These are phyloP conservation scores for Lagenidium giganteum DNA, from an alignment of 352 stramenopile genomes.

Conservation along the genomic window DNA sequence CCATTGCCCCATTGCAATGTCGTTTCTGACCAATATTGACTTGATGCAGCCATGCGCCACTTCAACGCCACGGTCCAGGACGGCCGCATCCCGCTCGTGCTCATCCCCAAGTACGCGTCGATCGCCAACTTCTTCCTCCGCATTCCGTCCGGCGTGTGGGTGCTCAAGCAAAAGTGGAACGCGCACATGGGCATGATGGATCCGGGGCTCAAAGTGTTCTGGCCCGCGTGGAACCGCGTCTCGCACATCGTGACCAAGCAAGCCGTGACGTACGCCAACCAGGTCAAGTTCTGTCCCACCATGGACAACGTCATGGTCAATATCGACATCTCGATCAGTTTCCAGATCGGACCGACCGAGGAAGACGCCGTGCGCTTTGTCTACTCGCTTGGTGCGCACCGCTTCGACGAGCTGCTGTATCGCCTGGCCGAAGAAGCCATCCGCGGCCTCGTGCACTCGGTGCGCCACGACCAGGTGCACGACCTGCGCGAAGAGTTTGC, in stretches of 20 bases:
- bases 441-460: slow-evolving; percentile 72
- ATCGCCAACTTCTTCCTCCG: slow-evolving; percentile 24
- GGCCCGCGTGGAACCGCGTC: slow-evolving; percentile 72
- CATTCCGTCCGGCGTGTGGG: slow-evolving; percentile 35
- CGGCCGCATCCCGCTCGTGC: slow-evolving; percentile 23
- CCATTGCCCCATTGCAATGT: neutral
- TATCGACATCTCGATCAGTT: slow-evolving; percentile 85
- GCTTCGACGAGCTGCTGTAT: slow-evolving; percentile 83
- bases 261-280: slow-evolving; percentile 75
- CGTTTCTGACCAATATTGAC: neutral
- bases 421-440: slow-evolving; percentile 74
- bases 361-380: slow-evolving; percentile 82
- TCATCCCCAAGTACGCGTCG: slow-evolving; percentile 19
- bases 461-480: slow-evolving; percentile 80
- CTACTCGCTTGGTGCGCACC: slow-evolving; percentile 72
- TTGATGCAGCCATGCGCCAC: slow-evolving; percentile 18
- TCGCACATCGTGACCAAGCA: slow-evolving; percentile 87
- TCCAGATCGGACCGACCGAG: slow-evolving; percentile 76
- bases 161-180: slow-evolving; percentile 86
- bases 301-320: slow-evolving; percentile 88
- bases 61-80: slow-evolving; percentile 25
- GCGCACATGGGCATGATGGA: slow-evolving; percentile 73
- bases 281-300: slow-evolving; percentile 66
- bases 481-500: slow-evolving; percentile 80
- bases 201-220: slow-evolving; percentile 73